phyloP scores from a whole-genome alignment of 2,329 filamentous ascomycete species.

The Hypoxylon rubiginosum region DNA sequence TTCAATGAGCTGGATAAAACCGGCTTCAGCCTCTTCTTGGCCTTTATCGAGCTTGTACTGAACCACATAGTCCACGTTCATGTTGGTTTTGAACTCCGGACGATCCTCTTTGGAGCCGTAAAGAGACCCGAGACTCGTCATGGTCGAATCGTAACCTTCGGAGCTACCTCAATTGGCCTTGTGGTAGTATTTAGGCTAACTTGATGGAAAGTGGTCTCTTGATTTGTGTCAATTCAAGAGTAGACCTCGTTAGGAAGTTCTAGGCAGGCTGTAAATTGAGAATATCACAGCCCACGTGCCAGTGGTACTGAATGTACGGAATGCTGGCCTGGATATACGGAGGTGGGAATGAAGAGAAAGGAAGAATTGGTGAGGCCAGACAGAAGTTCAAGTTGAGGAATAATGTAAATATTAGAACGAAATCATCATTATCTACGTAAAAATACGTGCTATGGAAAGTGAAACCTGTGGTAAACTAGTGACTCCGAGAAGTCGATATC shows the following conservation, averaged over 20 bases:
- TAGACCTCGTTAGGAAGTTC: neutral
- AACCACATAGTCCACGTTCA: constrained; percentile 88
- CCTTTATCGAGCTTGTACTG: constrained; percentile 79
- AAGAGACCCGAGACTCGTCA: constrained; percentile 47
- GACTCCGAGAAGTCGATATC: constrained; percentile 19
- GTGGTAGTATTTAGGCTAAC: neutral
- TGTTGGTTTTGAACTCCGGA: constrained; percentile 49
- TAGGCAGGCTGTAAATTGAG: neutral
- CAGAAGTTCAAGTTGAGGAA: neutral
- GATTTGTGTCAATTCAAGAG: neutral
- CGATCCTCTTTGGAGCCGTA: constrained; percentile 48
- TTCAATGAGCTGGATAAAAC: constrained; percentile 83
- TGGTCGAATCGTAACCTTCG: constrained; percentile 28
- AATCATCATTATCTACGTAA: constrained; percentile 2
- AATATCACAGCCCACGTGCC: neutral
- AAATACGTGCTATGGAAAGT: neutral
- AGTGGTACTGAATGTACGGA: neutral
- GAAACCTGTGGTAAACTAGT: neutral
- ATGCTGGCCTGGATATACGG: neutral
- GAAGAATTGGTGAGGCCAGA: neutral
- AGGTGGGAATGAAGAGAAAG: neutral
- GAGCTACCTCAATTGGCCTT: constrained; percentile 1
- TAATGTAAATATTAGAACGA: constrained; percentile 5
- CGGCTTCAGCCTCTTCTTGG: constrained; percentile 75
- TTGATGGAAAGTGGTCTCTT: neutral